phyloP scores from a whole-genome alignment of 345 rosid species.

The Euphorbia pulcherrima region DNA sequence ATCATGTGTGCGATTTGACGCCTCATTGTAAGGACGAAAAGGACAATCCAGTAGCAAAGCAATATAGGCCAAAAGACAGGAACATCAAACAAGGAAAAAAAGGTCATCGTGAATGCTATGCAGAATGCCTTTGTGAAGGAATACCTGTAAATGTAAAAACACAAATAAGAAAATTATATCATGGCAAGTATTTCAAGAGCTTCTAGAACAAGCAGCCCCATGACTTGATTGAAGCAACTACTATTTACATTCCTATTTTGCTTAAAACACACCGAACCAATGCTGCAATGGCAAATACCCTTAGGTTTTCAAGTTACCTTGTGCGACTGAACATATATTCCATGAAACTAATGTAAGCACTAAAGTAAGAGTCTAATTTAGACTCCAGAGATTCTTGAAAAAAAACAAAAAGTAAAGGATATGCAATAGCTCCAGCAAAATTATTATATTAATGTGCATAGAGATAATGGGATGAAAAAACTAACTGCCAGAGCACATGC shows the following conservation, averaged over 20 bases:
- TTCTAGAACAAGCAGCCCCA: neutral
- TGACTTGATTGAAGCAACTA: no score
- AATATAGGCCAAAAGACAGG: conserved; percentile 90
- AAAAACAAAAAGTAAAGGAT: no score
- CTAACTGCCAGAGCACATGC: no score
- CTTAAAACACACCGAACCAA: no score
- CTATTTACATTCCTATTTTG: no score
- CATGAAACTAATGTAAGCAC: no score
- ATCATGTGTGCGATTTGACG: conserved; percentile 64
- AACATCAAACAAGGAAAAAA: conserved; percentile 67
- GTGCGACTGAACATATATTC: conserved; percentile 4
- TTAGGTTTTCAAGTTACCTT: neutral
- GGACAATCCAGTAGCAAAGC: conserved; percentile 67
- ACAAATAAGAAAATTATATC: neutral
- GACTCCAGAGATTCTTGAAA: no score
- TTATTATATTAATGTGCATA: no score
- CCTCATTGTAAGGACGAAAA: conserved; percentile 67
- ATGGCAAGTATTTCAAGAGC: neutral
- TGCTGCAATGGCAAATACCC: neutral
- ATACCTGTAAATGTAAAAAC: conserved; percentile 56
- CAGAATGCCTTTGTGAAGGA: conserved; percentile 68
- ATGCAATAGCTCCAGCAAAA: no score
- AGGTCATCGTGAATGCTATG: conserved; percentile 70
- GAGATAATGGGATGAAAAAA: no score
- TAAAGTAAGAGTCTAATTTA: no score